Evolutionary conservation across 2,329 filamentous ascomycete species (phyloP).

Genomic region (Fusarium sp.): DNA sequence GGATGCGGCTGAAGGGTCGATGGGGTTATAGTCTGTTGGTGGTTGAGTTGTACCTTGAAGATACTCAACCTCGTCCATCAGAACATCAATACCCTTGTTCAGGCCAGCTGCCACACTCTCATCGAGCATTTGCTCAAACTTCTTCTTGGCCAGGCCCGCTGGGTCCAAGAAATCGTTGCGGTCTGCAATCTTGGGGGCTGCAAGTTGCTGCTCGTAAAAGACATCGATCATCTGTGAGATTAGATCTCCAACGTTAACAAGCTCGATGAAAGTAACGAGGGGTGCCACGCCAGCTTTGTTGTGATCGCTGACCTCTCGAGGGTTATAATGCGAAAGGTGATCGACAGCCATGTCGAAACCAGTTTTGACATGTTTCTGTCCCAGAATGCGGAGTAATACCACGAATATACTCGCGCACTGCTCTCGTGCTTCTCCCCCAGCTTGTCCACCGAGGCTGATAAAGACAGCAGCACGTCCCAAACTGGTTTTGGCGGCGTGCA

Average conservation of each 20-base stretch:
- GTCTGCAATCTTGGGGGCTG: conserved; percentile 84
- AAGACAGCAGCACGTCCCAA: conserved; percentile 89
- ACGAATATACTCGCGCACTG: conserved; percentile 94
- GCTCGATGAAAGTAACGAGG: conserved; percentile 93
- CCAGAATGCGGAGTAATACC: conserved; percentile 83
- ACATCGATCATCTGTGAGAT: conserved; percentile 99
- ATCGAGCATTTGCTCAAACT: conserved; percentile 98
- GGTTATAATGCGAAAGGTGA: conserved; percentile 92
- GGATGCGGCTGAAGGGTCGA: conserved; percentile 42
- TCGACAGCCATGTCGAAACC: conserved; percentile 94
- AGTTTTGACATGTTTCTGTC: conserved; percentile 87
- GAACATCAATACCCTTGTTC: conserved; percentile 97
- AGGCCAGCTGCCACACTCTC: conserved; percentile 95
- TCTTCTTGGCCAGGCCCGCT: conserved; percentile 94
- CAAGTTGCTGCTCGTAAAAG: conserved; percentile 96
- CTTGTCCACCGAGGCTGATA: conserved; percentile 81
- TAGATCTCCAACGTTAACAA: conserved; percentile 97
- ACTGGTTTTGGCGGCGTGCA: conserved; percentile 88
- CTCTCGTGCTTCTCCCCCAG: conserved; percentile 84
- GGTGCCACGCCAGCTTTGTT: conserved; percentile 84
- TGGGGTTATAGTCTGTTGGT: conserved; percentile 91
- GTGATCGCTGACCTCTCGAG: conserved; percentile 81
- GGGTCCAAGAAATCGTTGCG: conserved; percentile 95
- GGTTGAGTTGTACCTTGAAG: conserved; percentile 89
- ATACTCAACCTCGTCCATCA: conserved; percentile 99